Evolutionary conservation across 2,329 filamentous ascomycete genomes (phyloP).

Genomic region (Fusarium algeriense): DNA sequence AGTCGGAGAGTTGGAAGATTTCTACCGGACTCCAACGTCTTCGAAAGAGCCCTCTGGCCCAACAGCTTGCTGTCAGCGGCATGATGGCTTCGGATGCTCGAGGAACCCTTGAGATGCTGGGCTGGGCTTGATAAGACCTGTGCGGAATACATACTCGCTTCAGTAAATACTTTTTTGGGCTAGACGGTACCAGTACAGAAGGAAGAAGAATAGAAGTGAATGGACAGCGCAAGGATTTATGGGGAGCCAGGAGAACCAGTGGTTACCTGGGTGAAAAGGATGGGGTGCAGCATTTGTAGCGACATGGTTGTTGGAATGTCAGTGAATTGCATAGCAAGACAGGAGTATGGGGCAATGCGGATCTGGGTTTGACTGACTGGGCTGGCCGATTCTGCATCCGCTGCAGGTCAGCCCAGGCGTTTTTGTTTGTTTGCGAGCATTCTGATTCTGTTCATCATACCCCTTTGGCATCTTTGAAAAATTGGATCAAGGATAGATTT

Average conservation of each 20-base stretch:
- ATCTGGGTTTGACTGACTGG: constrained; percentile 36
- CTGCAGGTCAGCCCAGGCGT: constrained; percentile 12
- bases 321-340: constrained; percentile 49
- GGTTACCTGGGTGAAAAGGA: constrained; percentile 41
- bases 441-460: constrained; percentile 49
- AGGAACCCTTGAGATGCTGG: constrained; percentile 68
- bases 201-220: constrained; percentile 23
- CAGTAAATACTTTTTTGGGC: constrained; percentile 44
- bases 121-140: constrained; percentile 58
- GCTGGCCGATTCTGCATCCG: constrained; percentile 27
- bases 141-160: constrained; percentile 37
- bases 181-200: constrained; percentile 37
- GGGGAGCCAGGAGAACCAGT: constrained; percentile 15
- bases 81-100: constrained; percentile 68
- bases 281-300: constrained; percentile 45
- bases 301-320: constrained; percentile 49
- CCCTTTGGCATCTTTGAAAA: constrained; percentile 45
- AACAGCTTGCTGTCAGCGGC: constrained; percentile 69
- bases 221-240: constrained; percentile 38
- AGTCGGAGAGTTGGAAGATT: constrained; percentile 77
- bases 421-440: constrained; percentile 48
- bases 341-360: constrained; percentile 47
- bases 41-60: constrained; percentile 69
- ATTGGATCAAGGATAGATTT: constrained; percentile 48
- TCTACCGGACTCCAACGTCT: constrained; percentile 71